Evolutionary conservation across 225 moss, liverwort and hornwort genomes (phyloP), one percentile per base, ranked within the genome.

Genomic region (Sphagnum tenellum): DNA sequence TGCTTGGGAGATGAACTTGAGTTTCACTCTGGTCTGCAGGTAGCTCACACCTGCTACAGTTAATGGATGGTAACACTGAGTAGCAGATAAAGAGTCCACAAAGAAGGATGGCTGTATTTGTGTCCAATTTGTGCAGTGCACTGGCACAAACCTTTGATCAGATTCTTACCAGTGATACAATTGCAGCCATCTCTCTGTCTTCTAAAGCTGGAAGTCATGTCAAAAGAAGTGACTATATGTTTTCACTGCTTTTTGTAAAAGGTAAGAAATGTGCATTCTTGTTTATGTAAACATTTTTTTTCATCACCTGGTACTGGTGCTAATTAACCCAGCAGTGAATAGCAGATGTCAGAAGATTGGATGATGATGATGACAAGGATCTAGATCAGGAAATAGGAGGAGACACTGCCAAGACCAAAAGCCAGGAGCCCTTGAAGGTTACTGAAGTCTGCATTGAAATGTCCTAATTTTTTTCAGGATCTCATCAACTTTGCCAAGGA

Each of bases 11-110:
- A 13, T n/a, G 44, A 46, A 45, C 56, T 66, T 46, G 52, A 3
- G 46, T 47, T 7, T 2, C 7, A 44, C 49, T 66, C 46, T 48
- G 9, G 45, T 76, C 64, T 60, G 57, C 86, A 98, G 98, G 83
- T 93, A 56, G 85, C 98, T 66, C 98, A 98, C 64, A 98, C 98
- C 87, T 98, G 71, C 84, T 98, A 49, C 98, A 93, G 73, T 77
- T 98, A 49, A 77, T 98, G 66, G 90, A 98, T 74, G 80, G 86
- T 77, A 86, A 82, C 66, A 86, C 93, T 56, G 87, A 85, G 66
- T 93, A 93, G 74, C 90, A 87, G 64, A 75, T 89, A 80, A 71
- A 73, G 55, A 73, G 59, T 71, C 81, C 90, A 13, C 89, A 89
- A 69, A 89, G 83, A 72, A 89, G 98, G 75, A 90, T 98, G 73